Evolutionary conservation across 306 rosid species (phyloP), one percentile per base, ranked within the genome.

Genomic region (Fragaria ananassa): DNA sequence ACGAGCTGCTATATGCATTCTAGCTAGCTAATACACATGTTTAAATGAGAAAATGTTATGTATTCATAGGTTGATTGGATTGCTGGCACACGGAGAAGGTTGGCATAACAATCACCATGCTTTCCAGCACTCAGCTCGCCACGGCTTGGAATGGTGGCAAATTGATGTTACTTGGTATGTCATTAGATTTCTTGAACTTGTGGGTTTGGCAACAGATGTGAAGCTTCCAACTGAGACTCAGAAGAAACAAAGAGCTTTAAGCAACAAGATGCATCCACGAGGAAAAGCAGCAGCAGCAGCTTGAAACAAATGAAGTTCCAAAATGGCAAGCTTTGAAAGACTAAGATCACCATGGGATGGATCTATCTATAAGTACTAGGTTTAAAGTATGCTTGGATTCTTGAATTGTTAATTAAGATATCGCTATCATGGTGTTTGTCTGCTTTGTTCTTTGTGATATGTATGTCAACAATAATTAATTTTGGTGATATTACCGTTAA

Each of bases 91-190:
- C 85, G 98, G 98, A 44, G 97, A 91, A 70, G 98, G 98, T 50
- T 93, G 98, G 97, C 98, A 93, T 74, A 93, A 93, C 71, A 93
- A 89, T 58, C 98, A 93, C 85, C 98, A 93, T 54, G 98, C 97
- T 9, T 93, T 93, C 70, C 96, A 91, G 83, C 87, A 70, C 78
- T 91, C 98, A 7, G 96, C 98, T 39, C 68, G 98, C 62, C 98
- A 93, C 68, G 98, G 98, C 66, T 74, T 93, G 5, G 89, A 91
- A 81, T 93, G 98, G 98, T 93, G 98, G 97, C 88, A 93, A 72
- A 41, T 93, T 49, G 98, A 93, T 85, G 81, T 90, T 84, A 89
- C 98, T 65, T 93, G 97, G 98, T 88, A 82, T 27, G 87, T 90
- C 0, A 87, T 93, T 1, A 82, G 68, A 69, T 71, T 90, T 83